Evolutionary conservation across 2,329 filamentous ascomycete genomes (phyloP), one percentile per base, ranked within the genome.

Genomic region (Pyricularia grisea): DNA sequence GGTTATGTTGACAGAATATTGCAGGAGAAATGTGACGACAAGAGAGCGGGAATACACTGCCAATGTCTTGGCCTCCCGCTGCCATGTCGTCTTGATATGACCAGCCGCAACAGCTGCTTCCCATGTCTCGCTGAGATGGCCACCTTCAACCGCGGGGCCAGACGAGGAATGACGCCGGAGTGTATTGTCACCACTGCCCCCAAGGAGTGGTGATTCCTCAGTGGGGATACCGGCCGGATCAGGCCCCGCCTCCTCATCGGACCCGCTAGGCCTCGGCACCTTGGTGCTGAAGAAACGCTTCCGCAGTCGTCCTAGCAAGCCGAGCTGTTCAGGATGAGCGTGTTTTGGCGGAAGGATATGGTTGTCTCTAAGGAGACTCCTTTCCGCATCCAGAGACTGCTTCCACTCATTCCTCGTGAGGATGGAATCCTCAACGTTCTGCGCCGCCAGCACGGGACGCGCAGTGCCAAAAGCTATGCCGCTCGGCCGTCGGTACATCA

Each of bases 1-100:
- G 0, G 91, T 87, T 60, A 94, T 90, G n/a, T 91, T 94, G 75
- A 95, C 85, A 36, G 91, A 94, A 77, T 94, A 94, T 77, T 95
- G 92, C 36, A 95, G 82, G 67, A 93, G 72, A 74, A 94, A 94
- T 0, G 92, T 94, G 30, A 90, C 75, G 70, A 93, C 87, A 67
- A 94, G 80, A 0, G 91, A 91, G 33, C 84, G 82, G 2, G 91
- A 90, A 76, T 94, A 94, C 71, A 85, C 83, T 33, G 85, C 81
- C 60, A 98, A 84, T 0, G 93, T 93, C 80, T 94, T 93, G 61
- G 91, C 84, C 82, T 98, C 94, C 71, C 94, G 88, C 78, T 91
- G 90, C 93, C 94, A 98, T 5, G 93, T 96, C 4, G 94, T 97
- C 68, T 90, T 89, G 72, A 98, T 94, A 75, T 88, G 86, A 12